These are phyloP conservation scores for Penicillium lividum DNA, from an alignment of 495 filamentous ascomycete genomes.

Conservation along the genomic window DNA sequence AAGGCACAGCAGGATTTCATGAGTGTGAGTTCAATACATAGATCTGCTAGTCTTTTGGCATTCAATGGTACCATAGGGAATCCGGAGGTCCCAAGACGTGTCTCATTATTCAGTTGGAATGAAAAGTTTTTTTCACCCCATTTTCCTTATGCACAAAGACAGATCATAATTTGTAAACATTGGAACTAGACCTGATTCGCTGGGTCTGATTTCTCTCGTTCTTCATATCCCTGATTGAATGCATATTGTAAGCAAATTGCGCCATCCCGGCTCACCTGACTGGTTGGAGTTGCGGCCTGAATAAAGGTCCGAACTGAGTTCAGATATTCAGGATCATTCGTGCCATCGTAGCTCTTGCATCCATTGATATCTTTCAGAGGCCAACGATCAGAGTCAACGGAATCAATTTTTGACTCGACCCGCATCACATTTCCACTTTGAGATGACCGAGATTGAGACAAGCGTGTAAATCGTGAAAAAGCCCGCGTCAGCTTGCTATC, in stretches of 20 bases:
- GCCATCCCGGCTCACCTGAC: neutral
- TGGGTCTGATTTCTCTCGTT: neutral
- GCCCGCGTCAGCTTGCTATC: neutral
- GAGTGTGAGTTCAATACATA: neutral
- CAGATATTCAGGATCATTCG: neutral
- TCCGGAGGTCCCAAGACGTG: too few relatives aligned
- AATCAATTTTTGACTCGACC: neutral
- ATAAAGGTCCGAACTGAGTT: neutral
- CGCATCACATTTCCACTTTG: neutral
- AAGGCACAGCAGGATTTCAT: neutral
- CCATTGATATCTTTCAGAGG: neutral
- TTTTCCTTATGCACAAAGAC: neutral
- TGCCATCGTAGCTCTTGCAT: neutral
- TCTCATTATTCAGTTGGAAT: neutral
- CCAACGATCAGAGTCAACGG: neutral
- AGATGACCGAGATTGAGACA: neutral
- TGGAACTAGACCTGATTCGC: neutral
- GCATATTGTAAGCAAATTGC: neutral
- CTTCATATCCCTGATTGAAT: neutral
- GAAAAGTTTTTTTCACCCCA: neutral
- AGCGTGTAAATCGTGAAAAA: neutral
- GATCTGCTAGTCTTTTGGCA: neutral
- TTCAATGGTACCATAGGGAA: too few relatives aligned
- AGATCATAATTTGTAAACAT: neutral
- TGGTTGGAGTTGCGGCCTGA: neutral